Evolutionary conservation across 2,329 filamentous ascomycete species (phyloP).

Genomic region (Colletotrichum acutatum): DNA sequence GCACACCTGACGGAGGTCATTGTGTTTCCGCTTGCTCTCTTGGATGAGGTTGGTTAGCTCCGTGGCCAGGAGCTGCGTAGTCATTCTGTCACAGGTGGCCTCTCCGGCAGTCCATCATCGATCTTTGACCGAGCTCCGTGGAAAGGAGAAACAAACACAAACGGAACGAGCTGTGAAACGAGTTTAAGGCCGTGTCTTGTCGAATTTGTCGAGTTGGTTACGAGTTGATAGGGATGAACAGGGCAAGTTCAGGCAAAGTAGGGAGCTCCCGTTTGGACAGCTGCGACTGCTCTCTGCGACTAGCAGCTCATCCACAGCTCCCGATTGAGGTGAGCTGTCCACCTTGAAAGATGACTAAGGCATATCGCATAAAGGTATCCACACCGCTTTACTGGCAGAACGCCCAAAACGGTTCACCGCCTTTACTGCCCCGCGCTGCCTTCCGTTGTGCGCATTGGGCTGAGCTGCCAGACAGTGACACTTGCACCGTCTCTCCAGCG

Average conservation of each 20-base stretch:
- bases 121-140: background rate
- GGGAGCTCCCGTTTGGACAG: constrained; percentile 14
- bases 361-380: background rate
- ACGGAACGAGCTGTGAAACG: background rate
- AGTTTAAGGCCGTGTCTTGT: background rate
- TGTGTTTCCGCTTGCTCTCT: constrained; percentile 95
- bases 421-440: constrained; percentile 26
- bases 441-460: constrained; percentile 4
- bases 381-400: constrained; percentile 4
- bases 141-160: background rate
- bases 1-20: constrained; percentile 84
- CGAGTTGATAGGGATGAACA: background rate
- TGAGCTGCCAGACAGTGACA: background rate
- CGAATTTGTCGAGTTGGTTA: background rate
- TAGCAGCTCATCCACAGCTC: constrained; percentile 19
- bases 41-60: constrained; percentile 92
- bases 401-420: background rate
- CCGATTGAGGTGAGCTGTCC: constrained; percentile 36
- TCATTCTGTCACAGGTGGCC: constrained; percentile 70
- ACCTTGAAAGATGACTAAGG: constrained; percentile 36
- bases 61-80: constrained; percentile 86
- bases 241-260: background rate
- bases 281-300: background rate
- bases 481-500: background rate
- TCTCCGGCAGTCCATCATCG: constrained; percentile 29